Percentiles rank a stretch among this genome's conserved stretches.
phyloP scores from a whole-genome alignment of 768 basidiomycete species.

The Mrakia hoshinonis region DNA sequence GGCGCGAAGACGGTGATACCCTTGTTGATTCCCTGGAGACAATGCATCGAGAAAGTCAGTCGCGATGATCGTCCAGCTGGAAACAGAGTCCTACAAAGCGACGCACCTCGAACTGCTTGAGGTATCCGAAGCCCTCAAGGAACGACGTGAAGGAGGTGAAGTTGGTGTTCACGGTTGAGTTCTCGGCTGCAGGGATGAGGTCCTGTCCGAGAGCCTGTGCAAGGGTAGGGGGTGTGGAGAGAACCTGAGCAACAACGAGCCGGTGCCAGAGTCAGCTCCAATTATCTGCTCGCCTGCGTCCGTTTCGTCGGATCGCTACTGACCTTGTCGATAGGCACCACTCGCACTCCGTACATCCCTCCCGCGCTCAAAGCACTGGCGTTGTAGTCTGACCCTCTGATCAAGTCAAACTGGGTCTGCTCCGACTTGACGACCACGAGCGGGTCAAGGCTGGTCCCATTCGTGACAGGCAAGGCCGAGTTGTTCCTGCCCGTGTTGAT shows the following conservation, averaged over 20 bases:
- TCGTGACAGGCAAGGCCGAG: neutral
- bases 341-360: neutral
- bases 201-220: neutral
- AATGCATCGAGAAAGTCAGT: neutral
- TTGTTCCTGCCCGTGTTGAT: neutral
- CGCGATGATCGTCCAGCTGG: neutral
- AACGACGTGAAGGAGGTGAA: neutral
- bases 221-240: neutral
- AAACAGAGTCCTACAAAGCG: neutral
- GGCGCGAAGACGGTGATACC: slow-evolving; percentile 12
- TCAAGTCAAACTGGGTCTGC: neutral
- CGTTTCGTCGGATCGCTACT: neutral
- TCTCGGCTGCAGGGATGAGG: neutral
- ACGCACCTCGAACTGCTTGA: neutral
- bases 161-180: neutral
- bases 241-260: neutral
- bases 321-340: neutral
- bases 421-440: neutral
- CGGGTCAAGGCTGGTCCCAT: neutral
- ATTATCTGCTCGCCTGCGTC: neutral
- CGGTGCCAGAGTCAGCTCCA: too few relatives aligned
- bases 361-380: neutral
- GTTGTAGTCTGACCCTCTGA: neutral
- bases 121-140: neutral
- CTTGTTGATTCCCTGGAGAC: neutral